Conservation (phyloP, 352 stramenopile species). For the Pythium rhizo-oryzae region DNA sequence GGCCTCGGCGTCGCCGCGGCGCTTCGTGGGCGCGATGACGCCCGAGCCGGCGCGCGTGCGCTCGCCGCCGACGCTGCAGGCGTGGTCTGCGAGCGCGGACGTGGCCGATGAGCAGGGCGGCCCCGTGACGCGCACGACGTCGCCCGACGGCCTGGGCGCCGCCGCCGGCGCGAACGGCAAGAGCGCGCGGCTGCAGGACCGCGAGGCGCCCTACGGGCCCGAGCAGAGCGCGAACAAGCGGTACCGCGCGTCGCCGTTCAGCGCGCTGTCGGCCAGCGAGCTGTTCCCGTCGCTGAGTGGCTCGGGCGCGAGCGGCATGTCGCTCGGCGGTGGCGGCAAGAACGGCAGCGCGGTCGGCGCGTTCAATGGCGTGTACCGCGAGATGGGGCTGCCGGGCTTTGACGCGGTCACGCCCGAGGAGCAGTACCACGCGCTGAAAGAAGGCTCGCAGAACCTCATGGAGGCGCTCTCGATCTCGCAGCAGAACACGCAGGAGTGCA, state of each 20-base stretch:
- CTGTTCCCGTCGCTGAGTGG: slow-evolving; percentile 22
- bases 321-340: neutral
- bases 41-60: neutral
- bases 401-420: slow-evolving; percentile 34
- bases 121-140: slow-evolving; percentile 22
- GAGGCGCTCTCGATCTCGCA: slow-evolving; percentile 75
- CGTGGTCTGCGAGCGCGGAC: slow-evolving; percentile 20
- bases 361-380: slow-evolving; percentile 6
- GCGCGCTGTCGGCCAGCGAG: slow-evolving; percentile 3
- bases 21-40: slow-evolving; percentile 1
- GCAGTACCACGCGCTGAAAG: slow-evolving; percentile 41
- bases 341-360: too few relatives aligned
- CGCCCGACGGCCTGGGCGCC: slow-evolving; percentile 1
- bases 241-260: slow-evolving; percentile 26
- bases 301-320: neutral
- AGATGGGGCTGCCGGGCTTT: slow-evolving; percentile 9
- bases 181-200: slow-evolving; percentile 16
- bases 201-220: slow-evolving; percentile 17
- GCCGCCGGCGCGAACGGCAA: slow-evolving; percentile 5
- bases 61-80: slow-evolving; percentile 14
- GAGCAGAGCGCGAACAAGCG: slow-evolving; percentile 25
- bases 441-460: slow-evolving; percentile 65
- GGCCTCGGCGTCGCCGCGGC: neutral
- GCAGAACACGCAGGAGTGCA: slow-evolving; percentile 76
- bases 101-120: slow-evolving; percentile 3